Conservation (phyloP, 768 basidiomycete genomes). For the Mycena alexandri region DNA sequence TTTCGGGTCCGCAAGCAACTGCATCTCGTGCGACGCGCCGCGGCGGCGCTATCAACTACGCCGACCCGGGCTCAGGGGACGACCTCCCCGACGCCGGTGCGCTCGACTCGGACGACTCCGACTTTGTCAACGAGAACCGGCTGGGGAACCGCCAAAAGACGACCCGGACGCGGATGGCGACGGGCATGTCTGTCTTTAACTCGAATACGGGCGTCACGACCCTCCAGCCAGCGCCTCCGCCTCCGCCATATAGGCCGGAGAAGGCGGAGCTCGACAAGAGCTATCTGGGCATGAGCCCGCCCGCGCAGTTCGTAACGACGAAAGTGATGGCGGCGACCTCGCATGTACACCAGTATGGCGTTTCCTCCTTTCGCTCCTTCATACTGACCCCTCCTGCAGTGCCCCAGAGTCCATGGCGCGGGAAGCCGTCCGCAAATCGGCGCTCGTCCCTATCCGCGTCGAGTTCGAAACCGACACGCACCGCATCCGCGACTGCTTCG, state of each 20-base stretch:
- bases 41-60: constrained; percentile 85
- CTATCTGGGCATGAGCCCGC: constrained; percentile 89
- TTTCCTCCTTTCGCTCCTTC: constrained; percentile 9
- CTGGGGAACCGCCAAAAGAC: constrained; percentile 64
- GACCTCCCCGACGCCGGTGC: constrained; percentile 86
- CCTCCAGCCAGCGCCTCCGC: constrained; percentile 48
- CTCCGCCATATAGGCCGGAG: constrained; percentile 53
- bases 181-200: constrained; percentile 69
- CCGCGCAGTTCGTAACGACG: constrained; percentile 79
- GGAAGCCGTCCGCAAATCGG: constrained; percentile 65
- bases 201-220: constrained; percentile 59
- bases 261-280: constrained; percentile 85
- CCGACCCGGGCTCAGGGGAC: constrained; percentile 87
- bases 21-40: constrained; percentile 65
- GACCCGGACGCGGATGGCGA: constrained; percentile 55
- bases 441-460: constrained; percentile 92
- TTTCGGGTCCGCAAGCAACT: constrained; percentile 74
- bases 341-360: constrained; percentile 83
- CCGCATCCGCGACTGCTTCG: constrained; percentile 93
- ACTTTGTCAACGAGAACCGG: constrained; percentile 60
- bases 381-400: constrained; percentile 54
- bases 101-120: constrained; percentile 87
- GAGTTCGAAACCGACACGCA: constrained; percentile 95
- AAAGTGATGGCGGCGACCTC: constrained; percentile 68
- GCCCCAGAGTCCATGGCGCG: constrained; percentile 71